phyloP scores from a whole-genome alignment of 2,329 filamentous ascomycete species.

The Ophiosphaerella herpotricha region DNA sequence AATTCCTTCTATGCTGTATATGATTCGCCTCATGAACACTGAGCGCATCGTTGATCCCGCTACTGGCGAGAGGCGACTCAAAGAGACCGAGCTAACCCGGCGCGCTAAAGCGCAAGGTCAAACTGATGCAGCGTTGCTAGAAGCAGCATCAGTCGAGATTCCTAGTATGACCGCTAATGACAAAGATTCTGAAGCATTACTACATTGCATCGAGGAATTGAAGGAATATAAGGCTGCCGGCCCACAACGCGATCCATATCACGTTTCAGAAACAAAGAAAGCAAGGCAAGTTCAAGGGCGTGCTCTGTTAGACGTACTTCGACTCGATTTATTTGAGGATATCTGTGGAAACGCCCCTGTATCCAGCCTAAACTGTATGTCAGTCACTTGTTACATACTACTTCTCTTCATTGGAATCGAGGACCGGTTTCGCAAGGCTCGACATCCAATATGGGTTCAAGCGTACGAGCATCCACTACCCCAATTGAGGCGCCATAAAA shows the following conservation, averaged over 20 bases:
- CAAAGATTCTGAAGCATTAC: slow-evolving; percentile 1
- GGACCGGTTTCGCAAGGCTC: slow-evolving; percentile 10
- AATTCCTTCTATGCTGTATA: slow-evolving; percentile 13
- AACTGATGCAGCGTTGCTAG: slow-evolving; percentile 9
- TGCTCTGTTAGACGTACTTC: slow-evolving; percentile 12
- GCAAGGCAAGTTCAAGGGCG: slow-evolving; percentile 6
- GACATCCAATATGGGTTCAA: slow-evolving; percentile 14
- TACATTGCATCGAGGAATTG: slow-evolving; percentile 1
- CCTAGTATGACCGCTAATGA: background rate
- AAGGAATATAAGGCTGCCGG: slow-evolving; percentile 9
- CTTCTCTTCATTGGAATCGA: slow-evolving; percentile 16
- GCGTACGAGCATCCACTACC: slow-evolving; percentile 12
- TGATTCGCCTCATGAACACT: slow-evolving; percentile 10
- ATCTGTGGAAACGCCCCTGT: slow-evolving; percentile 15
- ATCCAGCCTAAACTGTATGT: slow-evolving; percentile 18
- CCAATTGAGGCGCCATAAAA: slow-evolving; percentile 11
- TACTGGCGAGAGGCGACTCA: slow-evolving; percentile 9
- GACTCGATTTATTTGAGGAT: slow-evolving; percentile 18
- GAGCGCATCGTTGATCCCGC: slow-evolving; percentile 6
- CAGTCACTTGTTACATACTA: slow-evolving; percentile 14
- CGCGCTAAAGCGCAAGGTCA: slow-evolving; percentile 13
- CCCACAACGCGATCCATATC: slow-evolving; percentile 11
- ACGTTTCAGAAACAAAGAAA: slow-evolving; percentile 9
- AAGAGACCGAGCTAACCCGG: slow-evolving; percentile 16
- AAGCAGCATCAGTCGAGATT: slow-evolving; percentile 11